Percentiles rank a stretch among this genome's conserved stretches.
phyloP scores from a whole-genome alignment of 129 eudicot genomes.

The Kitagawia praeruptora region DNA sequence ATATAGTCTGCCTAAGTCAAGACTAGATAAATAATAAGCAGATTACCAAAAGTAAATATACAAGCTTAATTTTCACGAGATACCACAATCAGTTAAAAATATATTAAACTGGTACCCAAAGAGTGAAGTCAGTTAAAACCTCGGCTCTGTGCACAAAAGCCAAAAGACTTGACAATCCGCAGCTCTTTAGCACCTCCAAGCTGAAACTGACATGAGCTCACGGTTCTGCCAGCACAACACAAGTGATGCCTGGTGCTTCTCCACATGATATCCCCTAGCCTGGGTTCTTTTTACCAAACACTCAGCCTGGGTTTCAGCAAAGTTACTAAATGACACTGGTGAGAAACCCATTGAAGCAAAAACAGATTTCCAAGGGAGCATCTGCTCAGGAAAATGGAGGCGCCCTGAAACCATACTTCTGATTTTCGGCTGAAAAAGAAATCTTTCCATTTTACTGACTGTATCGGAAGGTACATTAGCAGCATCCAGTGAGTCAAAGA shows the following conservation, averaged over 20 bases:
- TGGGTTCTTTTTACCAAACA: slow-evolving; percentile 42
- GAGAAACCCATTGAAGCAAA: slow-evolving; percentile 44
- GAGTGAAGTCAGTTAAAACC: slow-evolving; percentile 27
- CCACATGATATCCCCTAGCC: slow-evolving; percentile 48
- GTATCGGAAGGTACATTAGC: slow-evolving; percentile 32
- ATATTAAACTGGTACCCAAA: slow-evolving; percentile 27
- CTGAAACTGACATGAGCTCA: slow-evolving; percentile 49
- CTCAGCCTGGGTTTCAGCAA: slow-evolving; percentile 59
- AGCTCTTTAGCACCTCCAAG: slow-evolving; percentile 58
- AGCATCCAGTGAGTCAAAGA: slow-evolving; percentile 45
- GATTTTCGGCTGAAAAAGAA: slow-evolving; percentile 48
- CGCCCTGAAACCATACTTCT: slow-evolving; percentile 43
- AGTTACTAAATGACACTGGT: slow-evolving; percentile 33
- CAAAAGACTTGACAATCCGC: slow-evolving; percentile 1
- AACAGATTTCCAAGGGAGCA: slow-evolving; percentile 46
- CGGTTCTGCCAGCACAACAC: slow-evolving; percentile 54
- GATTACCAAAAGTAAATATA: slow-evolving; percentile 27
- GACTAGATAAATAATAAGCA: slow-evolving; percentile 17
- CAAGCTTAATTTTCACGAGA: slow-evolving; percentile 25
- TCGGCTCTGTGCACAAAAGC: slow-evolving; percentile 10
- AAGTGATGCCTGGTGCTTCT: slow-evolving; percentile 44
- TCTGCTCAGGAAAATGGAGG: slow-evolving; percentile 34
- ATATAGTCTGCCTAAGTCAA: slow-evolving; percentile 15
- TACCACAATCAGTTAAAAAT: slow-evolving; percentile 28
- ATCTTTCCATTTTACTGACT: slow-evolving; percentile 44